Base-by-base conservation (phyloP, 2,329 filamentous ascomycete species). In the Penicillium sp. region DNA sequence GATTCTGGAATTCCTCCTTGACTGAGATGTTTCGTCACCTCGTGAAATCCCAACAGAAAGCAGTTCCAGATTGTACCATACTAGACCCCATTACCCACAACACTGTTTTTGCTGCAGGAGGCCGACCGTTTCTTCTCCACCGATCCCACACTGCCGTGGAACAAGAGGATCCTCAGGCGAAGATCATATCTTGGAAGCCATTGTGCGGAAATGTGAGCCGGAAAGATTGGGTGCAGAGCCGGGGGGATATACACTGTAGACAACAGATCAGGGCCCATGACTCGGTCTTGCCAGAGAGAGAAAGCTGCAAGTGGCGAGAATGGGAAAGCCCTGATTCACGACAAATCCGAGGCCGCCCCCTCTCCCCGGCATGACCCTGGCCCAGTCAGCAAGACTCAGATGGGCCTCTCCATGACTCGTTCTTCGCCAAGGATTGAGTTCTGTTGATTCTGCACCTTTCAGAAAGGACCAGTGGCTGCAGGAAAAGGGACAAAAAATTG, bases 61-160 rank as follows among this genome's bases (percentile, higher is more conserved):
- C 49, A 45, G 50, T 48, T 32, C 29, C 11, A 11, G 29, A 32
- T 32, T 11, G 29, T 32, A 7, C 29, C 4, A 4, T 18, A 18
- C 18, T 18, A 18, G 18, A 18, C 18, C 18, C 18, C 18, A 18
- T 18, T 32, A 32, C 11, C 29, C 29, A 32, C 29, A 32, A 7
- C 8, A 4, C 29, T 18, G 50, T 37, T 47, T 24, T 43, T 53
- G 56, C 59, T 65, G 65, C 65, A 66, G 57, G 54, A 62, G 50
- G 51, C 59, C 59, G 60, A 47, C 63, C 64, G 63, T 66, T 66
- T 53, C 56, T 47, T 49, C 51, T 54, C 46, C 56, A 63, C 64
- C 60, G 61, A 59, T 57, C 60, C 45, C 59, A 62, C 36, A 12
- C 43, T 45, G 65, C 47, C 38, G 65, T 68, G 65, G 47, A 65